phyloP scores from a whole-genome alignment of 148 eudicot species.

The Suaeda aralocaspica region DNA sequence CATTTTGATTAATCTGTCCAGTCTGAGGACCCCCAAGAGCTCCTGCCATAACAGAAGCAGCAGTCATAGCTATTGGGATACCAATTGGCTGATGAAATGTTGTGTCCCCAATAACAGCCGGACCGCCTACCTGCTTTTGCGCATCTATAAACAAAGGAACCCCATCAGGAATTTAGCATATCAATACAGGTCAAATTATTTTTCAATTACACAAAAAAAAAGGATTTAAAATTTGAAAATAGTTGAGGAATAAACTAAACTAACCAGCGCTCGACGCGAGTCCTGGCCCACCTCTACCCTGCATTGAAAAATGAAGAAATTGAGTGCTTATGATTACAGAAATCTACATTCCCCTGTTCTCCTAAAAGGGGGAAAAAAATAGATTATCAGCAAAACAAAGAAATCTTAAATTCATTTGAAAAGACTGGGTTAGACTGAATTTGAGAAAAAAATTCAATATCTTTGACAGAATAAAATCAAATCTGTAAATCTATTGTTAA shows the following conservation, averaged over 20 bases:
- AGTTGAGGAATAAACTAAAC: conserved; percentile 23
- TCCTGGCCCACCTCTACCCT: conserved; percentile 98
- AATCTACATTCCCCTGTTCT: background rate
- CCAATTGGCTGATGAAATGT: conserved; percentile 65
- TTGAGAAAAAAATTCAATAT: no score
- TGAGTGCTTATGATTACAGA: conserved; percentile 11
- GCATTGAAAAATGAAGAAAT: conserved; percentile 25
- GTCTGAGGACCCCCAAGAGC: conserved; percentile 80
- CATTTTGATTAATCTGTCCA: conserved; percentile 46
- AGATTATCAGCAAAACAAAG: background rate
- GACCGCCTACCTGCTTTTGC: conserved; percentile 64
- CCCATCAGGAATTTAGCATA: conserved; percentile 4
- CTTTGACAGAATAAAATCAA: no score
- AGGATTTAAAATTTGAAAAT: background rate
- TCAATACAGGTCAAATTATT: no score
- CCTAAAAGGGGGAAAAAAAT: no score
- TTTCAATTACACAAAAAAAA: conserved; percentile 13
- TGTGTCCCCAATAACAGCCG: conserved; percentile 44
- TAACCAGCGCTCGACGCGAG: conserved; percentile 64
- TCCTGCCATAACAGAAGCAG: conserved; percentile 85
- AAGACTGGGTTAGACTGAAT: no score
- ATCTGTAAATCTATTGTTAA: no score
- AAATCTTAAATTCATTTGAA: no score
- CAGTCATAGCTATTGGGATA: conserved; percentile 68
- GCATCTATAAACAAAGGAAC: conserved; percentile 39